Evolutionary conservation across 2,329 filamentous ascomycete species (phyloP).

Genomic region (Penicillium sp.): DNA sequence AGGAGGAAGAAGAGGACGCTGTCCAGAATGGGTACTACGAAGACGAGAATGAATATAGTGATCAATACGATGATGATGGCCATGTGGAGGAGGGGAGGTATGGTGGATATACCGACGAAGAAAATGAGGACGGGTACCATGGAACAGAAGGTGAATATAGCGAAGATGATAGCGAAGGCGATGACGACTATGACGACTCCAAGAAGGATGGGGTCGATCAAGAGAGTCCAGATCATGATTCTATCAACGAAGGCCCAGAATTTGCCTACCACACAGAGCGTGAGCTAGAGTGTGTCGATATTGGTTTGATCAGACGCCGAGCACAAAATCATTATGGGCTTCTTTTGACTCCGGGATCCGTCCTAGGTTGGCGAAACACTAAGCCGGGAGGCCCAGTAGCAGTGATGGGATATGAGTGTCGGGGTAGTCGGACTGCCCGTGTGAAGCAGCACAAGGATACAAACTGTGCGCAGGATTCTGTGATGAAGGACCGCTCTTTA

Average conservation of each 20-base stretch:
- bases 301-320: not conserved
- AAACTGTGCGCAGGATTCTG: not conserved
- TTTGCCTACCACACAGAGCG: not conserved
- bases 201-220: not conserved
- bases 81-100: not conserved
- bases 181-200: too few species aligned
- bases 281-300: not conserved
- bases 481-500: not conserved
- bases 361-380: slow-evolving; percentile 7
- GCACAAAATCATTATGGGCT: slow-evolving; percentile 13
- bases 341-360: slow-evolving; percentile 2
- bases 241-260: not conserved
- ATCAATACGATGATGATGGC: not conserved
- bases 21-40: not conserved
- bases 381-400: not conserved
- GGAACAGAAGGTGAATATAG: not conserved
- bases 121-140: not conserved
- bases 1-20: not conserved
- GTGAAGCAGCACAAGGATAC: slow-evolving; percentile 1
- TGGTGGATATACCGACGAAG: not conserved
- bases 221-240: not conserved
- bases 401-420: slow-evolving; percentile 11
- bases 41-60: not conserved
- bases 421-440: slow-evolving; percentile 6
- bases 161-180: not conserved